Base-by-base conservation (phyloP, 257 asterid species). In the Anisodus tanguticus region DNA sequence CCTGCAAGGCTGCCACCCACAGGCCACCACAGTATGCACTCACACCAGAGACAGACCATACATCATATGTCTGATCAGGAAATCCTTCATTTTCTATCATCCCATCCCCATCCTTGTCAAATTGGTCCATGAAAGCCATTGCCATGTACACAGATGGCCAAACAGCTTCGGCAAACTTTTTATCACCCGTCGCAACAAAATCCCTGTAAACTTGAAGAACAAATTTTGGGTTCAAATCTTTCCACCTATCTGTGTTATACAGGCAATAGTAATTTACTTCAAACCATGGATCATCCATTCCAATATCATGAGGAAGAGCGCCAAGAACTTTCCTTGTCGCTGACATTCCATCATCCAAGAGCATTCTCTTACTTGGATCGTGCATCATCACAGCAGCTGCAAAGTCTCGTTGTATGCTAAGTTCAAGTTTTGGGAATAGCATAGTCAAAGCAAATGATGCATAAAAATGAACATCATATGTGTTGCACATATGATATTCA, bases 1-100 rank as follows among this genome's bases (percentile, higher is more conserved):
- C 98, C 88, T 97, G 98, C 88, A 97, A 85, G n/a, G 98, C 99
- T 4, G 99, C 98, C 79, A 95, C 98, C 98, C 98, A 97, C n/a
- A 97, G 89, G 68, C 99, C 99, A 39, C 99, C 99, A 90, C 96
- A 90, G 74, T 97, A 97, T 3, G 98, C 99, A 91, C 99, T 97
- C 84, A 95, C 95, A 51, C 99, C 99, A 67, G 91, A 83, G 8
- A 93, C 98, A 51, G 96, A 90, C 99, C 99, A 97, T 49, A 94
- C 92, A 87, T 97, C 99, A 70, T 97, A 97, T 0, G 99, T 97
- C 90, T 97, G 99, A 64, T 97, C 99, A 7, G 98, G 98, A 83
- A 93, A 93, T 17, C 98, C 97, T 78, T 95, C 98, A 64, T 97
- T 97, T 84, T 97, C 99, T 47, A 97, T 97, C 99, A 97, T 97